Base-by-base conservation (phyloP, 176 grass and related monocot genomes). In the Aegilops umbellulata region DNA sequence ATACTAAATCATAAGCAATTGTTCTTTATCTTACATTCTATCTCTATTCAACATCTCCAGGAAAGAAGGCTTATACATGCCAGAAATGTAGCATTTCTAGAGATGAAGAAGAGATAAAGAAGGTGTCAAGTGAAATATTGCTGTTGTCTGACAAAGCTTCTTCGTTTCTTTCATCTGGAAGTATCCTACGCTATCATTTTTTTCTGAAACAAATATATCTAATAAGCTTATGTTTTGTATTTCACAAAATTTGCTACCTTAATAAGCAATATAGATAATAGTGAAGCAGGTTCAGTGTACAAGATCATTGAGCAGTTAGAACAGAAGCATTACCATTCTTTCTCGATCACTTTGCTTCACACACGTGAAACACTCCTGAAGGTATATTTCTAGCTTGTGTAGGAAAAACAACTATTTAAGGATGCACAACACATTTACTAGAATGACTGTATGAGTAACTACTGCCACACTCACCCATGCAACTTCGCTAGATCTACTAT, bases 291-390 rank as follows among this genome's bases (percentile, higher is more conserved):
- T 87, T 77, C 77, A 26, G 64, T 92, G 65, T 94, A 94, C 78
- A 92, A 91, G 83, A 85, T 36, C 44, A 89, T 92, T 58, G 91
- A 95, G 74, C 88, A 92, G 63, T 69, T 91, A 65, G 82, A 94
- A 87, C 31, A 20, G 72, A 85, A 94, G 36, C 83, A 92, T 46
- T 95, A 83, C 69, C 91, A 92, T 95, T 24, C 80, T 86, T 98
- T 69, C 65, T 94, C 93, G 17, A 83, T 91, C 26, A 76, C 74
- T 90, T 92, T 94, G 90, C 88, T 98, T 26, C 88, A 85, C 88
- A 92, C 93, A 13, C 79, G 69, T 79, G 96, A 98, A 91, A 95
- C 73, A 84, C 93, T 98, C 29, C 60, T 95, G 32, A 98, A 95
- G 96, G 96, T 95, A 89, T 80, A 81, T 69, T 73, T 66, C 66